A percentile compares a stretch with the other conserved stretches of the same genome.
Evolutionary conservation across 2,329 filamentous ascomycete species (phyloP).

Genomic region (Trichoderma sp.): DNA sequence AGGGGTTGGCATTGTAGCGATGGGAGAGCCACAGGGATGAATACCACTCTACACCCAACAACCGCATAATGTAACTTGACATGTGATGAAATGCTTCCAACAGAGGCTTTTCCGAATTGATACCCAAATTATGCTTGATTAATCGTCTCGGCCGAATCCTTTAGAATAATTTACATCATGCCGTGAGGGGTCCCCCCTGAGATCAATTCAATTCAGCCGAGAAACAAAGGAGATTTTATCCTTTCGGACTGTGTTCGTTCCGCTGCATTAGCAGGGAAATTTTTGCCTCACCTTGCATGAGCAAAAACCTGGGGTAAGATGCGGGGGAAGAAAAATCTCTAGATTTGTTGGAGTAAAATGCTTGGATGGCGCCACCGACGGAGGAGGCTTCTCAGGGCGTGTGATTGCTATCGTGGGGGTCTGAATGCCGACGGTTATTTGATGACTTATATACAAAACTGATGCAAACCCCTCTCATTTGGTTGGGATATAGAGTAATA

Average conservation of each 20-base stretch:
- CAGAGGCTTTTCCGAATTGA: not conserved
- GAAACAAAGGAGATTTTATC: not conserved
- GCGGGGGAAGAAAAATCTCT: not conserved
- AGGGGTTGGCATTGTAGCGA: conserved; percentile 33
- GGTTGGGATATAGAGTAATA: not conserved
- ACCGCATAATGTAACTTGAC: not conserved
- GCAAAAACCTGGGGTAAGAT: not conserved
- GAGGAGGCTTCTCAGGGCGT: not conserved
- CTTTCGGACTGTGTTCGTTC: not conserved
- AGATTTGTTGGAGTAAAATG: not conserved
- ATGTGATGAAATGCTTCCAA: not conserved
- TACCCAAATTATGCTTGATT: not conserved
- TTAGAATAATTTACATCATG: not conserved
- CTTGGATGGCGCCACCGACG: not conserved
- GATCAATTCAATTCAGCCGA: not conserved
- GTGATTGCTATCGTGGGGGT: not conserved
- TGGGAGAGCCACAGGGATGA: not conserved
- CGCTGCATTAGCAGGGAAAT: not conserved
- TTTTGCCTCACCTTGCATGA: not conserved
- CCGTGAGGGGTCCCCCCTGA: not conserved
- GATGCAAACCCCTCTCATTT: too few species aligned
- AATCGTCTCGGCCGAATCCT: not conserved
- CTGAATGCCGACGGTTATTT: conserved; percentile 5
- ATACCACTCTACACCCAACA: not conserved
- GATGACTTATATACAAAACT: not conserved